These are phyloP conservation scores for Ciborinia camelliae DNA, from an alignment of 2,329 filamentous ascomycete species.

Conservation along the genomic window DNA sequence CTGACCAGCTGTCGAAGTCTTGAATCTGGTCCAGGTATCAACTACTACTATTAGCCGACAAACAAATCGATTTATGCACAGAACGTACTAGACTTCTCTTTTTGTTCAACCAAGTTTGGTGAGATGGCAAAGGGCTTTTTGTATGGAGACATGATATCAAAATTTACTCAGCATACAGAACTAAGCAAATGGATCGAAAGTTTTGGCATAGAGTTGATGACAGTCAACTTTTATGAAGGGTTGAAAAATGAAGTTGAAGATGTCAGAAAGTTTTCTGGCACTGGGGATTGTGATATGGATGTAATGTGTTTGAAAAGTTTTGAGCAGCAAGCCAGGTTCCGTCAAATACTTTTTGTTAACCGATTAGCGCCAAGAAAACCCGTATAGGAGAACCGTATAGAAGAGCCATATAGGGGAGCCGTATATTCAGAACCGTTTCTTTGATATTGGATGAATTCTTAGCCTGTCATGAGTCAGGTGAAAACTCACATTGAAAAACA, in stretches of 20 bases:
- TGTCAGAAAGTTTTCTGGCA: neutral
- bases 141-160: neutral
- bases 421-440: neutral
- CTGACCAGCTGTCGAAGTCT: neutral
- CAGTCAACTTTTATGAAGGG: neutral
- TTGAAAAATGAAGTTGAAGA: no score
- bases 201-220: neutral
- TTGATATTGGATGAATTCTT: neutral
- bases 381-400: neutral
- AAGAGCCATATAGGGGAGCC: neutral
- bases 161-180: neutral
- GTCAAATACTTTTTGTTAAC: neutral
- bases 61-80: neutral
- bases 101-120: rapidly evolving
- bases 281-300: neutral
- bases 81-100: neutral
- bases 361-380: neutral
- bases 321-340: neutral
- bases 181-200: no score
- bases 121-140: neutral
- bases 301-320: neutral
- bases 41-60: neutral
- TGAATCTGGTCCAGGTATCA: neutral
- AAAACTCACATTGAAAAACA: neutral
- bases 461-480: neutral